phyloP scores from a whole-genome alignment of 2,329 filamentous ascomycete species.

The Sordariomycetes sp. region DNA sequence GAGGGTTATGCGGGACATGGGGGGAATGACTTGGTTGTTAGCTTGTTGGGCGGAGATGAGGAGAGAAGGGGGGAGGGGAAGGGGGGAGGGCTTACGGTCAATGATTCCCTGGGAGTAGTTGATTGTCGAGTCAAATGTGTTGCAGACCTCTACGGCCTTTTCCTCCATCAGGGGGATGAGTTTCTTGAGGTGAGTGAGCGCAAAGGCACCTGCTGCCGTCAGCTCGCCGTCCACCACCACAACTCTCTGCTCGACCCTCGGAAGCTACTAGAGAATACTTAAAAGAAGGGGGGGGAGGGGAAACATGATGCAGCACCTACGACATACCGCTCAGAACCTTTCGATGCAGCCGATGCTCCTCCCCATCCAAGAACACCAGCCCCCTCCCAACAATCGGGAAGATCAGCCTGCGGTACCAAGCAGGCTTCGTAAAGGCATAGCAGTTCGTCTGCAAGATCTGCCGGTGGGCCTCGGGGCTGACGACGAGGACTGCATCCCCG shows the following conservation, averaged over 20 bases:
- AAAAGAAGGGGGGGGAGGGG: no score
- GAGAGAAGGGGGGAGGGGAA: slow-evolving; percentile 11
- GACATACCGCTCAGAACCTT: slow-evolving; percentile 15
- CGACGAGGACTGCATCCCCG: slow-evolving; percentile 12
- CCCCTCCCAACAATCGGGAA: slow-evolving; percentile 14
- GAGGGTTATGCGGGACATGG: slow-evolving; percentile 16
- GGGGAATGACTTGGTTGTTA: slow-evolving; percentile 9
- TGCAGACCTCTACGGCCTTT: slow-evolving; percentile 17
- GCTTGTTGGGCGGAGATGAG: slow-evolving; percentile 16
- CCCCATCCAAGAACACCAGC: slow-evolving; percentile 19
- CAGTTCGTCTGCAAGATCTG: slow-evolving; percentile 15
- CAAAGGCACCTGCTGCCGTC: slow-evolving; percentile 14
- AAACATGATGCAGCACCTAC: no score
- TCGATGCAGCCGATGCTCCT: slow-evolving; percentile 19
- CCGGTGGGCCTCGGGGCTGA: slow-evolving; percentile 11
- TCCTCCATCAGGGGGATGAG: slow-evolving; percentile 19
- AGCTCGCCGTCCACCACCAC: background rate
- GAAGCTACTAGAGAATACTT: background rate
- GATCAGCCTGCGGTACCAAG: slow-evolving; percentile 13
- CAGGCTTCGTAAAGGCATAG: slow-evolving; percentile 17
- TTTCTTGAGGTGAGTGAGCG: slow-evolving; percentile 15
- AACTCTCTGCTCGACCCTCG: background rate
- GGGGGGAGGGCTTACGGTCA: slow-evolving; percentile 6
- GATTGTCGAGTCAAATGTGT: slow-evolving; percentile 10
- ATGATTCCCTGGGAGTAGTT: slow-evolving; percentile 7